Base-by-base conservation (phyloP, 1,284 basidiomycete species). In the Cutaneotrichosporon sp. region DNA sequence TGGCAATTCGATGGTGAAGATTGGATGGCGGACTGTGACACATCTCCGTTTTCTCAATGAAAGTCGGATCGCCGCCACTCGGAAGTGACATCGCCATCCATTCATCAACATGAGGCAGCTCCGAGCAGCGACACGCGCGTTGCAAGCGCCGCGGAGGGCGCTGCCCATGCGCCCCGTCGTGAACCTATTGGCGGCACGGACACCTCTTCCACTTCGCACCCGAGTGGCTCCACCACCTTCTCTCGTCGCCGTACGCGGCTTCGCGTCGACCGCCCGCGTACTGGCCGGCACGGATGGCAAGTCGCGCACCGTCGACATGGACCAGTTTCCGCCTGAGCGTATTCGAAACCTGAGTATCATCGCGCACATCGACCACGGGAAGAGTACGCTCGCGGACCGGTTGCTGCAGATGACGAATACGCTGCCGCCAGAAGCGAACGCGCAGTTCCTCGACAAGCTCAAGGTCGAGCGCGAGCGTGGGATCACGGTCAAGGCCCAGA, bases 341-440 rank as follows among this genome's bases (percentile, higher is more conserved):
- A 91, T 96, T 72, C 85, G 92, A 89, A 97, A 97, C 78, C 92
- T 97, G 75, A 94, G 91, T 5, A 92, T 97, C 64, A 94, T 97
- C 73, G 93, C 92, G 1, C 92, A 96, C 77, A 95, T 95, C 70
- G 92, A 81, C 79, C 92, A 96, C 80, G 93, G 93, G 55, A 96
- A 97, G 83, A 91, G 89, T 9, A 97, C 94, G 2, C 83, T 97
- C 60, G 91, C 93, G 4, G 94, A 97, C 76, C 84, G 90, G 60
- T 79, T 91, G 60, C 82, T 91, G 30, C 90, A 96, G 89, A 84
- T 95, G 75, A 97, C 94, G 50, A 89, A 89, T 14, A 97, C 94
- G 1, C 92, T 95, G 42, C 83, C 86, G 71, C 86, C 86, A 68
- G 69, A 73, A 79, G 85, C 67, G 81, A 83, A 67, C 72, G 87